phyloP scores from a whole-genome alignment of 2,329 filamentous ascomycete species.

The Thelonectria rubi region DNA sequence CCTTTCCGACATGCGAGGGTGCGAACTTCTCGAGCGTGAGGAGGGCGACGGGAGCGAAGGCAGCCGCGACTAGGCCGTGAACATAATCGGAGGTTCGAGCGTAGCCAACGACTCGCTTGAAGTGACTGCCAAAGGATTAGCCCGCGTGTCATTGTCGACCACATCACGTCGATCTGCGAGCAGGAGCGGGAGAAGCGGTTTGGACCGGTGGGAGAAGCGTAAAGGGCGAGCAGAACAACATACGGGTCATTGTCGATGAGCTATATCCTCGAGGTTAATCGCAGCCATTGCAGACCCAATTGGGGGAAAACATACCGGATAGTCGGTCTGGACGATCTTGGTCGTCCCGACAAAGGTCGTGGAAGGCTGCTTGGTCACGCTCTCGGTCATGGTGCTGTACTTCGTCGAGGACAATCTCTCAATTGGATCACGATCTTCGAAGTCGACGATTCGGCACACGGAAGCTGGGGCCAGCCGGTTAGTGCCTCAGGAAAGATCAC shows the following conservation, averaged over 20 bases:
- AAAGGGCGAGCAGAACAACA: conserved; percentile 31
- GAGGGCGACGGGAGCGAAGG: conserved; percentile 78
- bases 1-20: conserved; percentile 84
- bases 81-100: conserved; percentile 86
- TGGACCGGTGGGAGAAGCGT: conserved; percentile 15
- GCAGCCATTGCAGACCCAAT: conserved; percentile 30
- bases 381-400: conserved; percentile 51
- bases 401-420: conserved; percentile 43
- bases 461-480: conserved; percentile 34
- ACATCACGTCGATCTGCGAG: background rate
- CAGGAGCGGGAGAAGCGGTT: background rate
- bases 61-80: conserved; percentile 72
- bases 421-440: conserved; percentile 41
- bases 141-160: conserved; percentile 39
- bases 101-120: conserved; percentile 89
- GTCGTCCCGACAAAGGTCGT: conserved; percentile 57
- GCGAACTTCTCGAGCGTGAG: conserved; percentile 83
- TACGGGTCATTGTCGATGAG: conserved; percentile 99
- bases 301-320: conserved; percentile 72
- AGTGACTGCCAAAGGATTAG: conserved; percentile 69
- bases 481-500: conserved; percentile 48
- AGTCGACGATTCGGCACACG: conserved; percentile 38
- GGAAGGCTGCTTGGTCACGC: conserved; percentile 49
- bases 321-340: conserved; percentile 84
- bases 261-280: conserved; percentile 59